Evolutionary conservation across 2,329 filamentous ascomycete species (phyloP).

Genomic region (Stagonosporopsis vannaccii): DNA sequence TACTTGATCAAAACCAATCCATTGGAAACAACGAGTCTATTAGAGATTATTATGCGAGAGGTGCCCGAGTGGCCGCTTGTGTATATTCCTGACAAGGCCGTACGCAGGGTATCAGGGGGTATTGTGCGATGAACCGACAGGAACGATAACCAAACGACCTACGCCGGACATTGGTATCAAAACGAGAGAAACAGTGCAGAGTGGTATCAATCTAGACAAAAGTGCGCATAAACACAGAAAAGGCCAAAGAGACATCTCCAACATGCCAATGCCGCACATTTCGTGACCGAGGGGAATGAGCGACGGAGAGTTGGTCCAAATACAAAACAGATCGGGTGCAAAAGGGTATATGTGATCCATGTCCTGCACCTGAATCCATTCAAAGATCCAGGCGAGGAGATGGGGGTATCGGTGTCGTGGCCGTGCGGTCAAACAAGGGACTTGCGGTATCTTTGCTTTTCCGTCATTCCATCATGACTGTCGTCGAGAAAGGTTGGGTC

Average conservation of each 20-base stretch:
- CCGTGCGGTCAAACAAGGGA: slow-evolving; percentile 51
- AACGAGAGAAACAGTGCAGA: slow-evolving; percentile 48
- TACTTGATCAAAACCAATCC: not conserved
- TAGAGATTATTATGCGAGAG: slow-evolving; percentile 50
- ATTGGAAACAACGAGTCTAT: slow-evolving; percentile 41
- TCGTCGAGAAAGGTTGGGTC: slow-evolving; percentile 48
- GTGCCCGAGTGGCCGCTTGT: slow-evolving; percentile 52
- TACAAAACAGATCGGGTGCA: slow-evolving; percentile 38
- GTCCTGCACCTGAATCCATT: slow-evolving; percentile 34
- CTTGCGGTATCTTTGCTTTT: slow-evolving; percentile 51
- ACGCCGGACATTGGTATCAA: slow-evolving; percentile 48
- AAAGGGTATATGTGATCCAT: slow-evolving; percentile 45
- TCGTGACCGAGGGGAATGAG: slow-evolving; percentile 38
- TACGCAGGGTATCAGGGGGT: slow-evolving; percentile 53
- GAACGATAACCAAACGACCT: slow-evolving; percentile 40
- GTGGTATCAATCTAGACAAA: slow-evolving; percentile 56
- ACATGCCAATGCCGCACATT: slow-evolving; percentile 48
- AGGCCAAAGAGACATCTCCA: slow-evolving; percentile 42
- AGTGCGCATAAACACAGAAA: slow-evolving; percentile 44
- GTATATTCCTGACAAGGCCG: slow-evolving; percentile 50
- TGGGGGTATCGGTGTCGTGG: slow-evolving; percentile 45
- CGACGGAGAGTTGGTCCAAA: slow-evolving; percentile 39
- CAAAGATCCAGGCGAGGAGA: slow-evolving; percentile 34
- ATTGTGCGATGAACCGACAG: slow-evolving; percentile 48
- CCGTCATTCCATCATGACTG: slow-evolving; percentile 54